Base-by-base conservation (phyloP, 2,329 filamentous ascomycete species). In the Kalaharituber pfeilii region DNA sequence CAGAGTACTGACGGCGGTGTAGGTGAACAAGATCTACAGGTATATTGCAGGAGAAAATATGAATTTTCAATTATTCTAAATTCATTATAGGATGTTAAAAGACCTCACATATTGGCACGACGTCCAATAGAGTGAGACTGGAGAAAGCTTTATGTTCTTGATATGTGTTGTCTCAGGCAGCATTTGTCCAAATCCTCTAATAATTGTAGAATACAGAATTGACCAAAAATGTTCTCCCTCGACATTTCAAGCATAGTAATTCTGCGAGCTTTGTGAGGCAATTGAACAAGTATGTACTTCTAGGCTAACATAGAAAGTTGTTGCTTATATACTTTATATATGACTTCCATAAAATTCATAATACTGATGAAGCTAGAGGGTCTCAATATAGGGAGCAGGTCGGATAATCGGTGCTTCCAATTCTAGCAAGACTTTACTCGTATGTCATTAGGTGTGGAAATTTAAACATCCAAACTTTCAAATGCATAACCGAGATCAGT, bases 21-120 rank as follows among this genome's bases (percentile, higher is more conserved):
- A 95, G 88, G 88, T 96, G 72, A 87, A 89, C 74, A 96, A 96
- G 72, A 75, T 96, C 62, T 96, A 95, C 77, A 94, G 94, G 89
- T 96, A 81, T 71, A 76, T 45, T 52, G 30, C n/a, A 36, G 30
- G n/a, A 47, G 25, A 24, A 22, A 13, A 5, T 25, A 24, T 47
- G 11, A 25, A 5, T 9, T 39, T 39, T 39, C 13, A 18, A 28
- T 44, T 56, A 49, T 49, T 49, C 53, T 45, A 45, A 55, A 50
- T 44, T 60, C 53, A 58, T 62, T 53, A 64, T 60, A 94, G 86
- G 68, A 98, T 98, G 91, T 74, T 98, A 65, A 89, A 96, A 70
- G 93, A 93, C 66, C 88, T 88, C 30, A 82, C 86, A 52, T 93
- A 98, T 68, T 81, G 88, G 63, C 82, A 84, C 57, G 88, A 96